phyloP scores from a whole-genome alignment of 2,329 filamentous ascomycete genomes.

The Xylaria sp. region DNA sequence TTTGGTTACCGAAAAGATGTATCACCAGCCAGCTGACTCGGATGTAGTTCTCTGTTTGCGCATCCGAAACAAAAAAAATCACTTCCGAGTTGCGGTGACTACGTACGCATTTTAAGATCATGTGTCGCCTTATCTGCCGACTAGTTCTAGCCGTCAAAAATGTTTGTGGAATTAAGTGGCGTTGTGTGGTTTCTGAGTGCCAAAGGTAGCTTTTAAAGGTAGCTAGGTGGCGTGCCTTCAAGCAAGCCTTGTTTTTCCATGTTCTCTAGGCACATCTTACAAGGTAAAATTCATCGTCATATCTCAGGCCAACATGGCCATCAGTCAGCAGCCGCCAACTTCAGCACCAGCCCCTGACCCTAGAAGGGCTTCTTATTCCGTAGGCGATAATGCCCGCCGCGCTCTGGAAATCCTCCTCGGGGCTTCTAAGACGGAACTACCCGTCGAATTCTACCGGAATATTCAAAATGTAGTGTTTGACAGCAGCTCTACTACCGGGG shows the following conservation, averaged over 20 bases:
- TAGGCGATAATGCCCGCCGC: constrained; percentile 48
- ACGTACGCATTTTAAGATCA: constrained; percentile 32
- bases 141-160: constrained; percentile 18
- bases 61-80: constrained; percentile 27
- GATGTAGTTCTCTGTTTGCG: constrained; percentile 29
- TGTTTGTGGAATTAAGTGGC: constrained; percentile 22
- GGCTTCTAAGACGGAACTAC: constrained; percentile 49
- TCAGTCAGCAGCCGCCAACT: constrained; percentile 27
- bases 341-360: not conserved
- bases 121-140: constrained; percentile 36
- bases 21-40: constrained; percentile 28
- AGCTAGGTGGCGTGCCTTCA: constrained; percentile 37
- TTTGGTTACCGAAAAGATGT: constrained; percentile 26
- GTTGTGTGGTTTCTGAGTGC: constrained; percentile 30
- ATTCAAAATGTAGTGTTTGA: constrained; percentile 49
- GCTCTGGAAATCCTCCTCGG: constrained; percentile 48
- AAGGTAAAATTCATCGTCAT: constrained; percentile 4
- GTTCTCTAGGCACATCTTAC: constrained; percentile 14
- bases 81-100: constrained; percentile 29
- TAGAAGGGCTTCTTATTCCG: constrained; percentile 44
- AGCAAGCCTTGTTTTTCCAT: constrained; percentile 13
- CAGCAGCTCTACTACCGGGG: constrained; percentile 45
- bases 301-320: constrained; percentile 26
- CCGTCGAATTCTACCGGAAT: constrained; percentile 47
- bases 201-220: constrained; percentile 41